A percentile compares a stretch with the other conserved stretches of the same genome.
phyloP scores from a whole-genome alignment of 2,329 filamentous ascomycete genomes.

The Madurella fahalii region DNA sequence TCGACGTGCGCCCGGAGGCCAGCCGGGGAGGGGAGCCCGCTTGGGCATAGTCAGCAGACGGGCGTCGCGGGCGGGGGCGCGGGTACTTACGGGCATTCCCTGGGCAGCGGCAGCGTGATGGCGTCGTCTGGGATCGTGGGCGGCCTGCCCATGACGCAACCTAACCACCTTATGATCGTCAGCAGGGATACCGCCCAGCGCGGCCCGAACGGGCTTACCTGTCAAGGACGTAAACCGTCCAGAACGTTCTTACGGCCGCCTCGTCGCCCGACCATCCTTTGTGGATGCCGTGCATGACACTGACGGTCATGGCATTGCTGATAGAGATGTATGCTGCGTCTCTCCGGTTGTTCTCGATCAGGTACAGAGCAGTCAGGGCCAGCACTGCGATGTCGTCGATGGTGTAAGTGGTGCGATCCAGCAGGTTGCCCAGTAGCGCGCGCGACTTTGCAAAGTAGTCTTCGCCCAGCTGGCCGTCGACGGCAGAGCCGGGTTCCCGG shows the following conservation, averaged over 20 bases:
- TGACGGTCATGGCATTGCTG: slow-evolving; percentile 44
- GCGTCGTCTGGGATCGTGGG: slow-evolving; percentile 45
- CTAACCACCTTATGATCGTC: slow-evolving; percentile 33
- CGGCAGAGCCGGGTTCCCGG: slow-evolving; percentile 28
- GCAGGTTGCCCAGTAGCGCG: slow-evolving; percentile 43
- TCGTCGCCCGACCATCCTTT: slow-evolving; percentile 41
- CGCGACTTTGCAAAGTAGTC: slow-evolving; percentile 43
- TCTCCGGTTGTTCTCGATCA: slow-evolving; percentile 46
- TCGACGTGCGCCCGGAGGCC: slow-evolving; percentile 45
- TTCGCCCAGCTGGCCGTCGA: slow-evolving; percentile 38
- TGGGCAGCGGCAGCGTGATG: slow-evolving; percentile 41
- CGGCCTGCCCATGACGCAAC: slow-evolving; percentile 48
- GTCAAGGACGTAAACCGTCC: slow-evolving; percentile 50
- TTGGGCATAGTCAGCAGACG: slow-evolving; percentile 23
- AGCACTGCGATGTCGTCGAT: slow-evolving; percentile 43
- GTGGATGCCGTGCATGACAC: slow-evolving; percentile 47
- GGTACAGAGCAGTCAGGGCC: slow-evolving; percentile 46
- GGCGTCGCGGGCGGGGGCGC: not conserved
- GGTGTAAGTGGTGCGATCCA: slow-evolving; percentile 40
- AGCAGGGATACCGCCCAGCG: not conserved
- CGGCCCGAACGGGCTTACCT: slow-evolving; percentile 30
- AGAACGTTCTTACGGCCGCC: slow-evolving; percentile 44
- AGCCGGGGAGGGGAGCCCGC: slow-evolving; percentile 40
- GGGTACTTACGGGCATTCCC: slow-evolving; percentile 37
- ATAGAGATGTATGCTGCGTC: slow-evolving; percentile 48